Conservation (phyloP, 192 early-diverging fungal genomes). For the Entomortierella lignicola region DNA sequence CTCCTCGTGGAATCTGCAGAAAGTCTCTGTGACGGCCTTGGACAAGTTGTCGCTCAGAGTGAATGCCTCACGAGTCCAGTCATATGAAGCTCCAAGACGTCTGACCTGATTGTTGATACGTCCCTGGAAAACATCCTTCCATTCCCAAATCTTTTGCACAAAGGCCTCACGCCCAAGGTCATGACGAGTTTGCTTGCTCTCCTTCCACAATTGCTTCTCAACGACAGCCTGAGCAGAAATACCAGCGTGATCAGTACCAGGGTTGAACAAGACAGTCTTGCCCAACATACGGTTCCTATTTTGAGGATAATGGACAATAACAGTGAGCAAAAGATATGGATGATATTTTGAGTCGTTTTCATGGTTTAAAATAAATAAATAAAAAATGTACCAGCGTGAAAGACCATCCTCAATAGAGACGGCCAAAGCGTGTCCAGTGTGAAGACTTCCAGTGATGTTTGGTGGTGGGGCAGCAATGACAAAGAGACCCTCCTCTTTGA, state of each 20-base stretch:
- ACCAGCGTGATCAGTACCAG: slow-evolving; percentile 96
- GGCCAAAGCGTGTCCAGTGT: slow-evolving; percentile 95
- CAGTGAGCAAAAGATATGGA: neutral
- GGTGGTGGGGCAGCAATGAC: slow-evolving; percentile 97
- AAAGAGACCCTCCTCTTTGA: slow-evolving; percentile 82
- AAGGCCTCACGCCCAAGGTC: slow-evolving; percentile 94
- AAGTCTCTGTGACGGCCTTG: slow-evolving; percentile 92
- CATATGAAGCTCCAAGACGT: slow-evolving; percentile 91
- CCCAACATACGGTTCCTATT: slow-evolving; percentile 94
- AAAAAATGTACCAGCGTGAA: slow-evolving; percentile 78
- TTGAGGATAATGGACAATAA: neutral
- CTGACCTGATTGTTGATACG: slow-evolving; percentile 91
- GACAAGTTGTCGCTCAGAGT: slow-evolving; percentile 88
- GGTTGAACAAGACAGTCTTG: slow-evolving; percentile 92
- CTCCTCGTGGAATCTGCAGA: slow-evolving; percentile 93
- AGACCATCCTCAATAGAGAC: slow-evolving; percentile 95
- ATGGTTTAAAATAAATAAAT: neutral
- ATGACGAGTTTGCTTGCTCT: slow-evolving; percentile 86
- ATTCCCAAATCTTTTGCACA: slow-evolving; percentile 90
- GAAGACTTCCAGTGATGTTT: slow-evolving; percentile 98
- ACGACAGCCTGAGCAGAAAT: slow-evolving; percentile 98
- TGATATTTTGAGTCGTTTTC: neutral
- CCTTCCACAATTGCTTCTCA: slow-evolving; percentile 93
- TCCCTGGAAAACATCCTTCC: slow-evolving; percentile 89
- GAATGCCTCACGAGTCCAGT: slow-evolving; percentile 93